Conservation (phyloP, 192 early-diverging fungal genomes). For the Dissophora globulifera region DNA sequence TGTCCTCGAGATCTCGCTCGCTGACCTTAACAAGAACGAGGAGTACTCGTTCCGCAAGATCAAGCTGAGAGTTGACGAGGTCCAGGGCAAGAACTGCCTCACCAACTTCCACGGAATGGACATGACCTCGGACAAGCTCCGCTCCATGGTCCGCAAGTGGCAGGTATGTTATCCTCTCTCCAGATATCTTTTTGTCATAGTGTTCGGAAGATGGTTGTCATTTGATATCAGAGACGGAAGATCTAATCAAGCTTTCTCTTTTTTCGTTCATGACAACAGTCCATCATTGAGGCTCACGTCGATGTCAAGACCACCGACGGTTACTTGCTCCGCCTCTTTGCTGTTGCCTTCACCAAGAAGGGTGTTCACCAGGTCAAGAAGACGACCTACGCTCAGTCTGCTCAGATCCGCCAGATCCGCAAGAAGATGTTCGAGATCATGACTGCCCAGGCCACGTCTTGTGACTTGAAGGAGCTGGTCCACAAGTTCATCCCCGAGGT, state of each 20-base stretch:
- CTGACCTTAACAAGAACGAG: conserved; percentile 93
- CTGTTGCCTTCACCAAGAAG: conserved; percentile 96
- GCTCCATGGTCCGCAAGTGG: conserved; percentile 99
- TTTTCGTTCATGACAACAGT: conserved; percentile 45
- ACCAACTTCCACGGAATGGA: conserved; percentile 99
- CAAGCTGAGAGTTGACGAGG: conserved; percentile 96
- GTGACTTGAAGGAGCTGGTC: conserved; percentile 96
- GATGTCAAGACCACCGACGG: conserved; percentile 99
- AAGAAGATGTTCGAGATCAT: conserved; percentile 99
- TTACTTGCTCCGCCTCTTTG: conserved; percentile 97
- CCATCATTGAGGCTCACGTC: conserved; percentile 96
- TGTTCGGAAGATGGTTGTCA: too few species aligned
- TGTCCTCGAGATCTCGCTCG: conserved; percentile 96
- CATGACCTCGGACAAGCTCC: conserved; percentile 99
- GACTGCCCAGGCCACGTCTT: conserved; percentile 80
- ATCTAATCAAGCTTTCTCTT: too few species aligned
- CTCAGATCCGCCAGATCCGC: conserved; percentile 98
- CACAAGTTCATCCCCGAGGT: conserved; percentile 96
- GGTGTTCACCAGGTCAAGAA: conserved; percentile 95
- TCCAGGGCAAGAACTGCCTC: conserved; percentile 98
- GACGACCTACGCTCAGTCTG: conserved; percentile 97
- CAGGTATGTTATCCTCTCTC: conserved; percentile 61
- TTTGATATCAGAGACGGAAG: too few species aligned
- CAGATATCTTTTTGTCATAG: too few species aligned
- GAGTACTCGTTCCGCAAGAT: conserved; percentile 98